Evolutionary conservation across 805 yeast species (phyloP).

Genomic region (Ogataea allantospora): DNA sequence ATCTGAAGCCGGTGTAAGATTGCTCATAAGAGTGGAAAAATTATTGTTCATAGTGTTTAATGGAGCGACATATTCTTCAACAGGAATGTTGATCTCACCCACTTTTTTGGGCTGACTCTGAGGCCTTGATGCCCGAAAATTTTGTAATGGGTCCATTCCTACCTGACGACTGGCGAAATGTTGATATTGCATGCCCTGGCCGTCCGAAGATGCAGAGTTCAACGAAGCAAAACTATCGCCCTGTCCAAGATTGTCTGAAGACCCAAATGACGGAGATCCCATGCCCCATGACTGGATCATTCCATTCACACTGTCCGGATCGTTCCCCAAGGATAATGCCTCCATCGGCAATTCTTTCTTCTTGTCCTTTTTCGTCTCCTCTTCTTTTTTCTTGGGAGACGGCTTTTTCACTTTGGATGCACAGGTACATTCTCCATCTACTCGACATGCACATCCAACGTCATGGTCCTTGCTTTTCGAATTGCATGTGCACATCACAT

Average conservation of each 20-base stretch:
- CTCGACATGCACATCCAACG: conserved; percentile 32
- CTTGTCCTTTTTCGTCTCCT: conserved; percentile 10
- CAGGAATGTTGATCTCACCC: conserved; percentile 34
- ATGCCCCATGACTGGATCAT: conserved; percentile 31
- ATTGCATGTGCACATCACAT: conserved; percentile 70
- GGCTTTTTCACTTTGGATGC: conserved; percentile 26
- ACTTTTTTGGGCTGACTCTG: conserved; percentile 21
- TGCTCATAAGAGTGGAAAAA: conserved; percentile 29
- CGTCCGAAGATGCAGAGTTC: conserved; percentile 19
- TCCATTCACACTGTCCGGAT: conserved; percentile 17
- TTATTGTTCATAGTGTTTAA: conserved; percentile 36
- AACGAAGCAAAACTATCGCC: conserved; percentile 26
- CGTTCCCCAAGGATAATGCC: conserved; percentile 5
- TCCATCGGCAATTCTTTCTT: conserved; percentile 8
- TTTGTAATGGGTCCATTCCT: conserved; percentile 33
- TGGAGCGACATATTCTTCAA: conserved; percentile 38
- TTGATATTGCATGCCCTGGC: conserved; percentile 14
- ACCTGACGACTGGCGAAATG: conserved; percentile 27
- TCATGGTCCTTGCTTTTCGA: conserved; percentile 38
- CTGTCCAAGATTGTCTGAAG: background rate
- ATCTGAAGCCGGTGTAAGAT: conserved; percentile 8
- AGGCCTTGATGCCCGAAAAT: conserved; percentile 24
- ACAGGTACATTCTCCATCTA: conserved; percentile 35
- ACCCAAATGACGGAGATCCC: conserved; percentile 25
- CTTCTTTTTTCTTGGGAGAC: conserved; percentile 18